Evolutionary conservation across 495 filamentous ascomycete genomes (phyloP), one percentile per base, ranked within the genome.

Genomic region (Trichoderma gamsii): DNA sequence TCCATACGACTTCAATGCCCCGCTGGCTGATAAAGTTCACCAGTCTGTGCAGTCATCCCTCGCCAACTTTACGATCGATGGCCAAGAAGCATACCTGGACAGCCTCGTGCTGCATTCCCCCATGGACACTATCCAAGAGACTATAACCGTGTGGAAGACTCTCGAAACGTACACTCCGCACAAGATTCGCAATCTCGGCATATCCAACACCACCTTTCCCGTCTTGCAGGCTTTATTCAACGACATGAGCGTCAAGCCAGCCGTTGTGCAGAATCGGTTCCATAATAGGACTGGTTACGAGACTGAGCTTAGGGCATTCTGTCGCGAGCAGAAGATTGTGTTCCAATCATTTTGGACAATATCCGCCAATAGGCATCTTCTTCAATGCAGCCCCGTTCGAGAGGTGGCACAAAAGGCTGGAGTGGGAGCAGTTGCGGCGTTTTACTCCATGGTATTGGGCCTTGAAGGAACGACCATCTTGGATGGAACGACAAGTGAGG

Each of bases 341-440:
- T 94, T 92, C 72, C 90, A 94, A 74, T 83, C 85, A 25, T 94
- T 92, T 77, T 92, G 91, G 91, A 92, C 89, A 1, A 73, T 95
- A 74, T 90, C 86, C 0, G 92, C 84, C 0, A 94, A 95, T 70
- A 69, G 81, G 12, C 75, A 82, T 18, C 78, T 93, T 59, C 67
- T 88, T 38, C 80, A 72, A 52, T 83, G 80, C 41, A 70, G 71
- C 8, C 75, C 83, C 25, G 88, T 93, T 6, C 70, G 71, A 68
- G 74, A 72, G 13, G 72, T 94, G 25, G 85, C 86, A 16, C 63
- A 75, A 16, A 73, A 73, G 0, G 84, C 87, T 25, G 81, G 73
- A 7, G 78, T 82, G 2, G 81, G 80, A 25, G 66, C 70, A 27
- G 78, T 77, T 15, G 82, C 83, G 51, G 88, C 88, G 6, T 76